Evolutionary conservation across 2,329 filamentous ascomycete genomes (phyloP).

Genomic region (Ophiostoma perfectum): DNA sequence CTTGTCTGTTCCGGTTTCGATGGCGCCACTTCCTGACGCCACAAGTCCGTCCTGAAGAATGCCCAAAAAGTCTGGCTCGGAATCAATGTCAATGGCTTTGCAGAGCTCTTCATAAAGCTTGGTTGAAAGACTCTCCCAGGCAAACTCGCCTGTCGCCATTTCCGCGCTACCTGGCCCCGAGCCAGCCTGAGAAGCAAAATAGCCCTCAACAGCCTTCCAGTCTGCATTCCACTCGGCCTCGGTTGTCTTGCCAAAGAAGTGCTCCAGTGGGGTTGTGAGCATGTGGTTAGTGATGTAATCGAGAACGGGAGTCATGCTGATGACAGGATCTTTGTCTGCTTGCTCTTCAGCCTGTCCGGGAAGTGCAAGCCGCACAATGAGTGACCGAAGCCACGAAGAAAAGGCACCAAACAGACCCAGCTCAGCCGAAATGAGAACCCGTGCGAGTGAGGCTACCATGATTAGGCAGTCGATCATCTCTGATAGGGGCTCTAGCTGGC

Average conservation of each 20-base stretch:
- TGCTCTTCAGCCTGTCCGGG: constrained; percentile 66
- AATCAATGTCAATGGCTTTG: constrained; percentile 19
- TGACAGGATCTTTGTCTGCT: constrained; percentile 67
- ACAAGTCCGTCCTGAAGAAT: constrained; percentile 16
- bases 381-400: constrained; percentile 74
- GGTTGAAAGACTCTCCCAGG: constrained; percentile 38
- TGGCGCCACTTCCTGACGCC: background rate
- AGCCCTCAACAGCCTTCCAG: constrained; percentile 30
- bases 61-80: constrained; percentile 18
- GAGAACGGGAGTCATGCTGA: constrained; percentile 68
- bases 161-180: background rate
- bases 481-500: constrained; percentile 58
- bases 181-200: background rate
- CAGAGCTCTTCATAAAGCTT: constrained; percentile 23
- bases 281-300: constrained; percentile 72
- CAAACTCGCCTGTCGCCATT: background rate
- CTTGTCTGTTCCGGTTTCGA: background rate
- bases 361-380: constrained; percentile 71
- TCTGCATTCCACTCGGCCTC: constrained; percentile 48
- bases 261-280: constrained; percentile 57
- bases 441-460: constrained; percentile 66
- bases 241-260: constrained; percentile 51
- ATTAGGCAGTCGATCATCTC: constrained; percentile 71
- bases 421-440: constrained; percentile 68
- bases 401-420: constrained; percentile 72